phyloP scores from a whole-genome alignment of 495 filamentous ascomycete genomes.

The Mytilinidion resinicola region DNA sequence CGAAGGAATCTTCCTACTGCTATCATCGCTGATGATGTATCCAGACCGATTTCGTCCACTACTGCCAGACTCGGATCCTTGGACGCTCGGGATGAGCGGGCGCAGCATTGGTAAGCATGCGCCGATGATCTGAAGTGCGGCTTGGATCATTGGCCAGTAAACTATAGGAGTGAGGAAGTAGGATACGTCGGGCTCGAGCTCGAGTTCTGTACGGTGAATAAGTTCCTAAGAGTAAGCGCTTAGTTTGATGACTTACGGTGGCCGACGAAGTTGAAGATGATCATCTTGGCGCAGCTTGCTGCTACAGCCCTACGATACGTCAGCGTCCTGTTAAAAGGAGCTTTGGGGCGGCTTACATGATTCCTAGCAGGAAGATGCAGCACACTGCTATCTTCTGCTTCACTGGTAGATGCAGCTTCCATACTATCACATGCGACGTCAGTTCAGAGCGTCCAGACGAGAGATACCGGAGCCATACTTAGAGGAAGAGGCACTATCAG shows the following conservation, averaged over 20 bases:
- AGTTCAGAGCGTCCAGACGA: no score
- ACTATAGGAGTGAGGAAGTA: neutral
- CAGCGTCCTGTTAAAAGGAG: neutral
- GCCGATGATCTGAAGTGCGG: neutral
- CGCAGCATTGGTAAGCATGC: neutral
- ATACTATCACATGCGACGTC: neutral
- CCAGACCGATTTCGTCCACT: no score
- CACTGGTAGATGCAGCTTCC: neutral
- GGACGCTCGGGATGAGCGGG: neutral
- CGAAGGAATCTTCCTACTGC: no score
- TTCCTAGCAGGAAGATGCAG: neutral
- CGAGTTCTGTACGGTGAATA: neutral
- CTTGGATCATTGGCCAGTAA: neutral
- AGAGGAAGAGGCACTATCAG: neutral
- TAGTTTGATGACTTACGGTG: neutral
- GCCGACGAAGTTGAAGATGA: constrained; percentile 1
- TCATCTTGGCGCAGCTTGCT: neutral
- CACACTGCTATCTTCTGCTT: neutral
- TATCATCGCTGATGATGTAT: no score
- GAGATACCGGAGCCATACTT: no score
- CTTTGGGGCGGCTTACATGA: neutral
- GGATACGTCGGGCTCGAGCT: neutral
- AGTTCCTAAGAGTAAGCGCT: neutral
- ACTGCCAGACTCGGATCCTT: no score
- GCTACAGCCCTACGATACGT: neutral